Base-by-base conservation (phyloP, 2,329 filamentous ascomycete species). In the Achaetomium macrosporum region DNA sequence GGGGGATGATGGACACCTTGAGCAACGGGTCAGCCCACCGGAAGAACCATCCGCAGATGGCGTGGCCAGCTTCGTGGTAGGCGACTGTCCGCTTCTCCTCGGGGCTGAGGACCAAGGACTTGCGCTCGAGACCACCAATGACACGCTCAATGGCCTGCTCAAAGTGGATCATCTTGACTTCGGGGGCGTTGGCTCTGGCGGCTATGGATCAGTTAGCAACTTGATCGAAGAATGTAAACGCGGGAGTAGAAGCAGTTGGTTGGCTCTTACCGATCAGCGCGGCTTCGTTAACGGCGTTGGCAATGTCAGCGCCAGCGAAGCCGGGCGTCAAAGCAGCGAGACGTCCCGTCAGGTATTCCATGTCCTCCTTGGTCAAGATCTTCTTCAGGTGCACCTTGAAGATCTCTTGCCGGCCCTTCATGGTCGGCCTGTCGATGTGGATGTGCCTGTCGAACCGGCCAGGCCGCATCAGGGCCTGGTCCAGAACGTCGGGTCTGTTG, bases 11-110 rank as follows among this genome's bases (percentile, higher is more conserved):
- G 53, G 91, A 96, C 42, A 99, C 93, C 75, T 99, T 99, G 55
- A 99, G 85, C 4, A 99, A 82, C 16, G 93, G 93, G 65, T 99
- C 93, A n/a, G 93, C 93, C 69, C 88, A 90, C 71, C 89, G 83
- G 74, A 99, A 88, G 77, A 87, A 99, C 93, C 93, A 99, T 54
- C 93, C 93, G 69, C 93, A 99, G 68, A 99, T 95, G 59, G 93
- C 93, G 70, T 99, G 93, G 54, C 93, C 93, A 33, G 93, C 93
- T 75, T 99, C 93, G 63, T 71, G 68, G 62, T 71, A 71, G 3
- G 68, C 68, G 17, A 71, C 68, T 1, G 84, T 88, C 63, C 77
- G 81, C 77, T 91, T 97, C 76, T 99, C 93, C 63, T 90, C 83
- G 1, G 93, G 92, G 61, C 86, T 89, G 50, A 99, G 84, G 35